Percentiles rank a stretch among this genome's conserved stretches.
These are phyloP conservation scores for Cephaloascus fragrans DNA, from an alignment of 805 yeast species.

Conservation along the genomic window DNA sequence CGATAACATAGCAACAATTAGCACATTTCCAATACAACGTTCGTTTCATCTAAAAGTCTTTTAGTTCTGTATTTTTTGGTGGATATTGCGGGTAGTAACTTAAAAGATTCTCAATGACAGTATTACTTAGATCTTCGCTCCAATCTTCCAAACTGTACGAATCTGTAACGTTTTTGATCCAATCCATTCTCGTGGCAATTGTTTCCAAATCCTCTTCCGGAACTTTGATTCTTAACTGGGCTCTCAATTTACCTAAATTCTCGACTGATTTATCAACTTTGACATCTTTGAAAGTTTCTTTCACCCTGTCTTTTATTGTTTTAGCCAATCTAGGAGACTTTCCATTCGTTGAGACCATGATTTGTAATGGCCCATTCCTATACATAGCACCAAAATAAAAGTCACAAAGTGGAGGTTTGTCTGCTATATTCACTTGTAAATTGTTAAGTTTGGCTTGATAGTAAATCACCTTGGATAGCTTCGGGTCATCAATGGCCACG, in stretches of 20 bases:
- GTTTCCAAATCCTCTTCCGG: constrained; percentile 37
- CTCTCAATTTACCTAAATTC: constrained; percentile 48
- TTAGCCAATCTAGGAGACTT: constrained; percentile 68
- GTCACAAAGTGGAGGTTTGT: constrained; percentile 76
- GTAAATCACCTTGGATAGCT: constrained; percentile 46
- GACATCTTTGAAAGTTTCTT: constrained; percentile 30
- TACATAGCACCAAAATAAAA: constrained; percentile 78
- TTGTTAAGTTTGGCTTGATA: constrained; percentile 31
- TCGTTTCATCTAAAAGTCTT: too few relatives aligned
- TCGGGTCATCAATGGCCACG: constrained; percentile 68
- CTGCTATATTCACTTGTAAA: constrained; percentile 71
- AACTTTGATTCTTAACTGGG: constrained; percentile 32
- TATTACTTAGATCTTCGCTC: constrained; percentile 31
- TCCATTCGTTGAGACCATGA: constrained; percentile 80
- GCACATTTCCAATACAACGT: too few relatives aligned
- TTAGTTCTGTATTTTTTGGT: background rate
- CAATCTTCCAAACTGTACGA: constrained; percentile 47
- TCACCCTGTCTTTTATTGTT: constrained; percentile 40
- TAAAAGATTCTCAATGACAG: constrained; percentile 30
- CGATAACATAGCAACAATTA: constrained; percentile 2
- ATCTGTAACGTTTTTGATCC: constrained; percentile 63
- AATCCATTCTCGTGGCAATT: constrained; percentile 56
- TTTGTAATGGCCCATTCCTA: constrained; percentile 62
- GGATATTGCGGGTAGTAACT: constrained; percentile 31
- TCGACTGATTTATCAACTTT: constrained; percentile 48